These are phyloP conservation scores for Cordyceps cicadae DNA, from an alignment of 2,329 filamentous ascomycete species.

Conservation along the genomic window DNA sequence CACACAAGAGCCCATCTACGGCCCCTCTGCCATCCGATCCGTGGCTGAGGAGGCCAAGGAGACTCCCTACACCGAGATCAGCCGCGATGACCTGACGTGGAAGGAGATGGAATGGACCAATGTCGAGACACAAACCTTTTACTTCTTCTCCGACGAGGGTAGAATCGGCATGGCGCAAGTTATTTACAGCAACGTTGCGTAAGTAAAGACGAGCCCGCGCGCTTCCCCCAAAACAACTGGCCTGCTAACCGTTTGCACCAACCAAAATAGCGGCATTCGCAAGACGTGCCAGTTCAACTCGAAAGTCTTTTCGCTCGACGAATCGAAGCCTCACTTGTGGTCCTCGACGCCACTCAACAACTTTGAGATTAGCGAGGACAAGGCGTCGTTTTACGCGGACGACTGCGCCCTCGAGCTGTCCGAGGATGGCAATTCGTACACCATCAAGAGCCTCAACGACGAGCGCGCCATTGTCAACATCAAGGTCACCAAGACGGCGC, in stretches of 20 bases:
- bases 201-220: constrained; percentile 28
- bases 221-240: neutral
- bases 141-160: constrained; percentile 73
- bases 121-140: constrained; percentile 94
- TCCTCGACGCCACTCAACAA: constrained; percentile 71
- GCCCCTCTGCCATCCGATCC: constrained; percentile 75
- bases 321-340: constrained; percentile 70
- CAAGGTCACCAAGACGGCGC: constrained; percentile 65
- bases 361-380: constrained; percentile 76
- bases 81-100: constrained; percentile 77
- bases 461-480: constrained; percentile 75
- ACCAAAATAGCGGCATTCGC: constrained; percentile 63
- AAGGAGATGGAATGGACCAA: constrained; percentile 69
- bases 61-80: constrained; percentile 72
- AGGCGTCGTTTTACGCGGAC: constrained; percentile 76
- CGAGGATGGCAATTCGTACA: constrained; percentile 73
- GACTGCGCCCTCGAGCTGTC: constrained; percentile 79
- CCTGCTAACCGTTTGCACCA: constrained; percentile 17
- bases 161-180: constrained; percentile 74
- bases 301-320: constrained; percentile 78
- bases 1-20: constrained; percentile 94
- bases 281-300: constrained; percentile 90
- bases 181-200: constrained; percentile 97
- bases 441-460: constrained; percentile 85
- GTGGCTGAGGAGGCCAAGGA: constrained; percentile 73